Evolutionary conservation across 768 basidiomycete genomes (phyloP), one percentile per base, ranked within the genome.

Genomic region (Suillus spraguei): DNA sequence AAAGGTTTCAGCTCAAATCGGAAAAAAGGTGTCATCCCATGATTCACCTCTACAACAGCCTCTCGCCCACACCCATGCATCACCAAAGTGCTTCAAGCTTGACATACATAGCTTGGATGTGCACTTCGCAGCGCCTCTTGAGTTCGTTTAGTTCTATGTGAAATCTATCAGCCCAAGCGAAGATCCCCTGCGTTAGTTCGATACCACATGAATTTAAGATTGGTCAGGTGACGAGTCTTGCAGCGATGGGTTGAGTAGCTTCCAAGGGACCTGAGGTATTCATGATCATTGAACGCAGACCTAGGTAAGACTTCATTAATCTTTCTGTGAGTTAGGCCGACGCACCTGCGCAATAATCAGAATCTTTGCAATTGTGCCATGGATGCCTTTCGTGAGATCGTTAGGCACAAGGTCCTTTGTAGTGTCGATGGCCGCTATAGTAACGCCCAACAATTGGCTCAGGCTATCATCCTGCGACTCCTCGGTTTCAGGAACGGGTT

Each of bases 51-150:
- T n/a, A n/a, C n/a, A n/a, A n/a, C n/a, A n/a, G n/a, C n/a, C n/a
- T n/a, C n/a, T n/a, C n/a, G n/a, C n/a, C n/a, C n/a, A n/a, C n/a
- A n/a, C n/a, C n/a, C n/a, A n/a, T n/a, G n/a, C n/a, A n/a, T n/a
- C n/a, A n/a, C n/a, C n/a, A n/a, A n/a, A n/a, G n/a, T n/a, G n/a
- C n/a, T n/a, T n/a, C n/a, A n/a, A n/a, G n/a, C n/a, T n/a, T n/a
- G n/a, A n/a, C n/a, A n/a, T n/a, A 99, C 82, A 98, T 90, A 0
- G 88, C 84, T 73, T 99, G 97, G 38, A 99, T 98, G 66, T 89
- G 87, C 1, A 85, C 78, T 70, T 97, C 95, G 14, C 95, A 83
- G 36, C 83, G 78, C 42, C 83, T 82, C 76, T 95, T 95, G 59
- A 87, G 80, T 16, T 91, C 88, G 63, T 89, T 87, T 61, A 97